A percentile compares a stretch with the other conserved stretches of the same genome.
Evolutionary conservation across 768 basidiomycete genomes (phyloP).

Genomic region (Russula abietina): DNA sequence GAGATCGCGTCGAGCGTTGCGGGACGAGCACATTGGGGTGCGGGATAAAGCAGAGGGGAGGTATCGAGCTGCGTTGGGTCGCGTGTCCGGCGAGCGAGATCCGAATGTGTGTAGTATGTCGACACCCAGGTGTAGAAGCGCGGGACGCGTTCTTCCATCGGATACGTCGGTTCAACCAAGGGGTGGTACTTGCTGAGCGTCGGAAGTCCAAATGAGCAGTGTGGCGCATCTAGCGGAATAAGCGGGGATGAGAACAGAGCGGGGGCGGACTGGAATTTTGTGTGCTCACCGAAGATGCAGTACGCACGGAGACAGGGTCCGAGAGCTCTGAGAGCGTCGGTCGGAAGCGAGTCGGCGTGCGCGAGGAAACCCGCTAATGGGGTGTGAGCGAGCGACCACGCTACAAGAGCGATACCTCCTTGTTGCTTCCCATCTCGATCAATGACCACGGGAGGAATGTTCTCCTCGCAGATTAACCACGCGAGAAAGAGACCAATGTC

Average conservation of each 20-base stretch:
- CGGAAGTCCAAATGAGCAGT: constrained; percentile 17
- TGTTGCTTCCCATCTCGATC: constrained; percentile 2
- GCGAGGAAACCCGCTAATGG: constrained; percentile 19
- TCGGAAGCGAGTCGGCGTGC: constrained; percentile 15
- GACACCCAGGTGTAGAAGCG: constrained; percentile 24
- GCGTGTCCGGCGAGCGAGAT: constrained; percentile 3
- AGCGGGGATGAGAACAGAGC: not conserved
- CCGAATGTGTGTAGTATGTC: constrained; percentile 22
- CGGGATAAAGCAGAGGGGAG: constrained; percentile 10
- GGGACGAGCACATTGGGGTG: not conserved
- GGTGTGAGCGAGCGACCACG: constrained; percentile 24
- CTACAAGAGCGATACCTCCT: constrained; percentile 22
- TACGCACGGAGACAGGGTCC: constrained; percentile 20
- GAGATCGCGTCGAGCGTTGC: constrained; percentile 22
- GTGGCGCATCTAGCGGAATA: constrained; percentile 13
- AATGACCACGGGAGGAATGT: constrained; percentile 7
- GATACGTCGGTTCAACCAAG: constrained; percentile 12
- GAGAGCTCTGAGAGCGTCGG: constrained; percentile 5
- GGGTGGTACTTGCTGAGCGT: constrained; percentile 20
- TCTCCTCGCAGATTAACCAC: constrained; percentile 19
- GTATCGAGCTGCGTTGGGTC: constrained; percentile 17
- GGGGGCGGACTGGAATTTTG: no score
- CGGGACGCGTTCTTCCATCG: constrained; percentile 17
- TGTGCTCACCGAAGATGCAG: constrained; percentile 21
- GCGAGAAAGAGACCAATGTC: constrained; percentile 22